phyloP scores from a whole-genome alignment of 1,284 basidiomycete genomes.

The Boletus semigastroideus region DNA sequence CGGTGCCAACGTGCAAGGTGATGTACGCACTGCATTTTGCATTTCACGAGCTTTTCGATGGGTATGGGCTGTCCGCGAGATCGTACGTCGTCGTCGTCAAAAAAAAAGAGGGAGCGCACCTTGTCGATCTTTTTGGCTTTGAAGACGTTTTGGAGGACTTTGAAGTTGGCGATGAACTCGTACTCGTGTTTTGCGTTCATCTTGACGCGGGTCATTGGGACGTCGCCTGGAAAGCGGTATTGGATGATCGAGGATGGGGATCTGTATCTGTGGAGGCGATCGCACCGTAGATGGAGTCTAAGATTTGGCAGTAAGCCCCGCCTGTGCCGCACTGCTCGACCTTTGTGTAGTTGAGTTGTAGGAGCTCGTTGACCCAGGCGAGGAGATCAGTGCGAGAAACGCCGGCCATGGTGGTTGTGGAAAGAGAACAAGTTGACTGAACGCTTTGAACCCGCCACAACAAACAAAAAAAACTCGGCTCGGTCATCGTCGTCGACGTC shows the following conservation, averaged over 20 bases:
- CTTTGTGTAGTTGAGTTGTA: conserved; percentile 90
- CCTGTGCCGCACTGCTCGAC: conserved; percentile 93
- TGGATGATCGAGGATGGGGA: conserved; percentile 12
- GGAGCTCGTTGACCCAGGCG: conserved; percentile 92
- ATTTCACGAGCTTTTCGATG: conserved; percentile 91
- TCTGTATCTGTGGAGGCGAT: conserved; percentile 22
- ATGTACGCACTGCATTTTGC: conserved; percentile 93
- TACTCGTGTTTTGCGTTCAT: conserved; percentile 95
- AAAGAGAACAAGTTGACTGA: background rate
- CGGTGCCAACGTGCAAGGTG: background rate
- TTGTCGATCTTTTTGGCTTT: conserved; percentile 91
- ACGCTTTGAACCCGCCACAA: background rate
- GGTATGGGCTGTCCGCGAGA: conserved; percentile 73
- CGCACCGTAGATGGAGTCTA: conserved; percentile 90
- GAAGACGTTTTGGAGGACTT: conserved; percentile 90
- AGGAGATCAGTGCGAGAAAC: conserved; percentile 84
- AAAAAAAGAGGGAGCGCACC: conserved; percentile 45
- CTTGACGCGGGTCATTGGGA: conserved; percentile 88
- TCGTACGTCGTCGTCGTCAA: conserved; percentile 3
- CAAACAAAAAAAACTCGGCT: background rate
- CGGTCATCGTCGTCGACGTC: background rate
- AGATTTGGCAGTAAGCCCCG: conserved; percentile 86
- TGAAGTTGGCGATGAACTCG: conserved; percentile 94
- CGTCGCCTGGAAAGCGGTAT: conserved; percentile 52
- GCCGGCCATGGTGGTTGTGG: conserved; percentile 22